Evolutionary conservation across 495 filamentous ascomycete species (phyloP).

Genomic region (Trichocladium antarcticum): DNA sequence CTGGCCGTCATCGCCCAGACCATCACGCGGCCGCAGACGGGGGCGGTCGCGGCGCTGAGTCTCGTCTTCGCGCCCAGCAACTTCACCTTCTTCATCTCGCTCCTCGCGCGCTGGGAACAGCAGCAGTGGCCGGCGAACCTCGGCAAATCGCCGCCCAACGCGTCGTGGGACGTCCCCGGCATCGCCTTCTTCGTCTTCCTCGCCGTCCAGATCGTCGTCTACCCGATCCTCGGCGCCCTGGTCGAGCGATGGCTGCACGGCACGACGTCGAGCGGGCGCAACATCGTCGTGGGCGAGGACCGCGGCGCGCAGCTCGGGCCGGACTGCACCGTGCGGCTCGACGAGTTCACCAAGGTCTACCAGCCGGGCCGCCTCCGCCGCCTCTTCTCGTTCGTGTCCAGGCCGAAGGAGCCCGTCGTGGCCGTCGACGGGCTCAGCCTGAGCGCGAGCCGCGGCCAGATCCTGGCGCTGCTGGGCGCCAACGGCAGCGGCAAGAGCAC

Average conservation of each 20-base stretch:
- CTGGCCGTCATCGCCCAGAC: conserved; percentile 62
- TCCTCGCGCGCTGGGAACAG: conserved; percentile 57
- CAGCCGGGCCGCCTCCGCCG: conserved; percentile 50
- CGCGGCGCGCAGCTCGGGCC: conserved; percentile 24
- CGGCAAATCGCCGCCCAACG: conserved; percentile 43
- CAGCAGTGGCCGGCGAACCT: conserved; percentile 45
- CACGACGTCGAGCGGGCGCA: conserved; percentile 51
- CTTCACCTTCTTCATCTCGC: conserved; percentile 59
- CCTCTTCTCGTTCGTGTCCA: conserved; percentile 44
- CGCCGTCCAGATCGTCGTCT: conserved; percentile 60
- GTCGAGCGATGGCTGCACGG: conserved; percentile 68
- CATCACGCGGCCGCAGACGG: conserved; percentile 43
- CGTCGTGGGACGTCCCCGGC: conserved; percentile 51
- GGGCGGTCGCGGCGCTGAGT: conserved; percentile 49
- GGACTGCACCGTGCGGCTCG: conserved; percentile 50
- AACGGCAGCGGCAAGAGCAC: conserved; percentile 85
- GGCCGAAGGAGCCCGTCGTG: conserved; percentile 49
- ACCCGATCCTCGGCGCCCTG: conserved; percentile 56
- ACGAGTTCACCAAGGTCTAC: conserved; percentile 64
- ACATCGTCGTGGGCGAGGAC: conserved; percentile 34
- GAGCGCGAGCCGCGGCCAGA: conserved; percentile 58
- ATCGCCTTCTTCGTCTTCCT: conserved; percentile 59
- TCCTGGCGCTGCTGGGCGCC: conserved; percentile 69
- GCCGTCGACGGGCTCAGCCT: conserved; percentile 63
- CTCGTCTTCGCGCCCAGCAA: conserved; percentile 68